Evolutionary conservation across 768 basidiomycete species (phyloP).

Genomic region (Suillus paluster): DNA sequence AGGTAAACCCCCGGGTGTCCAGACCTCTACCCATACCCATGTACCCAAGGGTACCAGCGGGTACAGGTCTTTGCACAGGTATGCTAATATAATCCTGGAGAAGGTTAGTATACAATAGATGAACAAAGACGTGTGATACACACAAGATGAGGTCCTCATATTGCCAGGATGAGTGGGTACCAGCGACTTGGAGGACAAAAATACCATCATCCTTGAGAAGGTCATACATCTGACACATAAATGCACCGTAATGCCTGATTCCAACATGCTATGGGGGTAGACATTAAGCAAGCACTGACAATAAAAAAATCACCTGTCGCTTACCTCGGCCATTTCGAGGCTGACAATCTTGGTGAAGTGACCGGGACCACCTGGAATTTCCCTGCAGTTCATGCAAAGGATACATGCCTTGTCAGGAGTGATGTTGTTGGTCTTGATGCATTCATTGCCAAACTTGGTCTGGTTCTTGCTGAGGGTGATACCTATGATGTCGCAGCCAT

Average conservation of each 20-base stretch:
- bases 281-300: no score
- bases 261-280: slow-evolving; percentile 81
- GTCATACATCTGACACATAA: slow-evolving; percentile 91
- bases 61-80: no score
- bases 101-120: neutral
- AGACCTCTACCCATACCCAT: no score
- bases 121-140: slow-evolving; percentile 19
- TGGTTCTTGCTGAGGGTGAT: slow-evolving; percentile 93
- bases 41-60: no score
- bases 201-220: slow-evolving; percentile 93
- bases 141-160: slow-evolving; percentile 97
- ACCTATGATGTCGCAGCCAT: slow-evolving; percentile 91
- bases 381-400: slow-evolving; percentile 91
- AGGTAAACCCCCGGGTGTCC: no score
- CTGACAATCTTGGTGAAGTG: slow-evolving; percentile 94
- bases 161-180: slow-evolving; percentile 95
- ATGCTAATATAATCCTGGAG: no score
- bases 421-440: slow-evolving; percentile 81
- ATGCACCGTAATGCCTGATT: slow-evolving; percentile 86
- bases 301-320: no score
- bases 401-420: slow-evolving; percentile 80
- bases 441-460: slow-evolving; percentile 87
- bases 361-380: slow-evolving; percentile 76
- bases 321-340: slow-evolving; percentile 96
- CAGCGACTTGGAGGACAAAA: slow-evolving; percentile 97